These are phyloP conservation scores for Didymella segeticola DNA, from an alignment of 2,329 filamentous ascomycete genomes.

Conservation along the genomic window DNA sequence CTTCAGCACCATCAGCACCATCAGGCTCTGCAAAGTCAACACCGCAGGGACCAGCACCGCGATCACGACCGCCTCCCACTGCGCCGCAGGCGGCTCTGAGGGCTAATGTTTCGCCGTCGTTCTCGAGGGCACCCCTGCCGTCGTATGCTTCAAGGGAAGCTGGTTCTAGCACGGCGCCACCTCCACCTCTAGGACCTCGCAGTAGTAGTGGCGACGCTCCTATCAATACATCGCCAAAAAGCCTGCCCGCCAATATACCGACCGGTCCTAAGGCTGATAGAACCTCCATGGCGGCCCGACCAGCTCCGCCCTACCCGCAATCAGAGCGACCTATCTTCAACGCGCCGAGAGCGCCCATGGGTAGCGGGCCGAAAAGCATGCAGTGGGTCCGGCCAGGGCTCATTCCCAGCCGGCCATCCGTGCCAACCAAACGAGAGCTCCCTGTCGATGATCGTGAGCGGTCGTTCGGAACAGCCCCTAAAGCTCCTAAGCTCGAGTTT, in stretches of 20 bases:
- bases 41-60: conserved; percentile 38
- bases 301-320: conserved; percentile 39
- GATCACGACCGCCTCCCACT: conserved; percentile 38
- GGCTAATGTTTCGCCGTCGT: conserved; percentile 43
- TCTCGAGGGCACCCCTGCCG: conserved; percentile 36
- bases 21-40: conserved; percentile 33
- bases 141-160: conserved; percentile 36
- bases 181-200: conserved; percentile 34
- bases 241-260: conserved; percentile 46
- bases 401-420: conserved; percentile 37
- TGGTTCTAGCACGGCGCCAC: conserved; percentile 36
- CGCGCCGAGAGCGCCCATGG: conserved; percentile 42
- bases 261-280: conserved; percentile 51
- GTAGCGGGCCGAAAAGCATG: conserved; percentile 44
- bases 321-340: conserved; percentile 39
- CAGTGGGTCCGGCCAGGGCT: conserved; percentile 55
- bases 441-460: conserved; percentile 53
- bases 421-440: conserved; percentile 56
- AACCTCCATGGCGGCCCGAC: conserved; percentile 37
- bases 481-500: conserved; percentile 43
- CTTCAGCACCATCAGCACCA: conserved; percentile 14
- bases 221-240: conserved; percentile 47
- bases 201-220: conserved; percentile 25
- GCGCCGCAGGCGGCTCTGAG: conserved; percentile 44
- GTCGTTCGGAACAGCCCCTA: conserved; percentile 39